Evolutionary conservation across 805 yeast species (phyloP), one percentile per base, ranked within the genome.

Genomic region (Starmerella stigmatis): DNA sequence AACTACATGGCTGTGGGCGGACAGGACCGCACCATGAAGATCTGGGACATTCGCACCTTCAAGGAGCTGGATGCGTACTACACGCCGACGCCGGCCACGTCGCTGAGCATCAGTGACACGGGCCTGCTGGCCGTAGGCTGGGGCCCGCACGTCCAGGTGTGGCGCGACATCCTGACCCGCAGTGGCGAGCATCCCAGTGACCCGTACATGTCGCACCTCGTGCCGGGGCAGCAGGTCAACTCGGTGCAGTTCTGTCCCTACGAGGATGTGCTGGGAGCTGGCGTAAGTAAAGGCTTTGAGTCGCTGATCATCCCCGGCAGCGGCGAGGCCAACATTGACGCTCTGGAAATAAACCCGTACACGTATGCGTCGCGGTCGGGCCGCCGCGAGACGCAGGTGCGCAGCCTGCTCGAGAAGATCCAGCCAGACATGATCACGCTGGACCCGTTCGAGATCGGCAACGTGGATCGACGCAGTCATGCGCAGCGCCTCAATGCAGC

Each of bases 281-380:
- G 96, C 2, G 94, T 86, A 60, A 70, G 74, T 41, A 64, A 66
- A 1, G 94, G 96, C 36, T 71, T 86, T 32, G 74, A 80, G n/a
- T 79, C 92, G n/a, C 55, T 92, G 49, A 81, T 92, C 54, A 73
- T 92, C 47, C 98, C 98, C 32, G 98, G 98, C 21, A 71, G 96
- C 33, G 98, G 98, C 69, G 98, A 92, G 67, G 96, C 98, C 50
- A 92, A 92, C 66, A 86, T 76, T 63, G 98, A 92, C 68, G 86
- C 97, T 3, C 64, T 86, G 62, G 98, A 92, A 65, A 65, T 78
- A 58, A 92, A 92, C 63, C 98, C 98, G 51, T 92, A 72, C 66
- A 95, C 86, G 64, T 86, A 73, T 63, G 97, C 94, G 59, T 76
- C 95, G 9, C 77, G 83, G 44, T 81, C 84, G 61, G 96, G 88